A percentile compares a stretch with the other conserved stretches of the same genome.
phyloP scores from a whole-genome alignment of 345 rosid species.

The Fremontodendron californicum region DNA sequence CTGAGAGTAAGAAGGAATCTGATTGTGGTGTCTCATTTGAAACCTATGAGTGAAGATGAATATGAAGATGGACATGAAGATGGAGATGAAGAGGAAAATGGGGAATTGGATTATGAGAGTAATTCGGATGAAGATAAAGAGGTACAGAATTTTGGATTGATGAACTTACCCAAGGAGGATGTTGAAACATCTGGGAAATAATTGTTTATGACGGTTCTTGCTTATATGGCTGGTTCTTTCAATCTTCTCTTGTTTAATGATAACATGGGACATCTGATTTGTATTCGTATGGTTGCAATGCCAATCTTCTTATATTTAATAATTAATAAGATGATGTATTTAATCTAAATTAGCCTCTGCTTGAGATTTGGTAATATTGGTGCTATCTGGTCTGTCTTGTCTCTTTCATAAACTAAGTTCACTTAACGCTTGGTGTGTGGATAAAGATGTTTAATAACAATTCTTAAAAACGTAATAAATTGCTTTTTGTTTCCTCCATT shows the following conservation, averaged over 20 bases:
- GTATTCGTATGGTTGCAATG: neutral
- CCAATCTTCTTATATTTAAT: neutral
- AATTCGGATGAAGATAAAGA: constrained; percentile 12
- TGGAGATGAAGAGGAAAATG: neutral
- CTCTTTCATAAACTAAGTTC: neutral
- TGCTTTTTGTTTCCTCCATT: neutral
- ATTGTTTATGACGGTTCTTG: neutral
- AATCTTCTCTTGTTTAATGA: neutral
- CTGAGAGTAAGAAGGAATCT: neutral
- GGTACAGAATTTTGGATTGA: neutral
- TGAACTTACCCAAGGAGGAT: neutral
- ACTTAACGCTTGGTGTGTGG: neutral
- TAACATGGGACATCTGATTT: neutral
- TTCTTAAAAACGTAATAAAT: neutral
- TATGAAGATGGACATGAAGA: neutral
- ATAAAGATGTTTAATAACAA: neutral
- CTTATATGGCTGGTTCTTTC: neutral
- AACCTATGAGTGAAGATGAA: neutral
- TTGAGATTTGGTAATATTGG: neutral
- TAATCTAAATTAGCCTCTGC: neutral
- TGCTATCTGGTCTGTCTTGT: too few species aligned
- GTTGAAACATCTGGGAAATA: neutral
- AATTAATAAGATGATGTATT: neutral
- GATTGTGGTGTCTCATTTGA: neutral
- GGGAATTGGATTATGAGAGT: neutral